phyloP scores from a whole-genome alignment of 768 basidiomycete genomes.

The Pulveroboletus ravenelii region DNA sequence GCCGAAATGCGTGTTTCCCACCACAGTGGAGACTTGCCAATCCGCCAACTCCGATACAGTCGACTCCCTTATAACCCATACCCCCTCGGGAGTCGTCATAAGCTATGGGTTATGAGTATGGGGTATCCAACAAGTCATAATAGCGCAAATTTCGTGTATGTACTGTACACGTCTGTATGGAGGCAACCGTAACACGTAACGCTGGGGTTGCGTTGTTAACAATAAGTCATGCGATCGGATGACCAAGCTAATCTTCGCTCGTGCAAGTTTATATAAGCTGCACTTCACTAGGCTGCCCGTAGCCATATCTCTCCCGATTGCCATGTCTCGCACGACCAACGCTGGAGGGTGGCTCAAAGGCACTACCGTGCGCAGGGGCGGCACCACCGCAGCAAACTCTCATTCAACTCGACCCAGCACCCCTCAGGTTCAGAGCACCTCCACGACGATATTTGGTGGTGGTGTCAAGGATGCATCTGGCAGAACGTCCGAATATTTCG shows the following conservation, averaged over 20 bases:
- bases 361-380: slow-evolving; percentile 69
- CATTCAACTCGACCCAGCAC: slow-evolving; percentile 57
- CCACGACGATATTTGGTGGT: slow-evolving; percentile 70
- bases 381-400: slow-evolving; percentile 36
- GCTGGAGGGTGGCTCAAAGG: slow-evolving; percentile 59
- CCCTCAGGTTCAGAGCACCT: slow-evolving; percentile 66
- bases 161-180: too few relatives aligned
- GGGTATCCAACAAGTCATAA: too few relatives aligned
- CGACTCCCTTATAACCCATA: too few relatives aligned
- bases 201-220: too few relatives aligned
- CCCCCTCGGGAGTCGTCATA: too few relatives aligned
- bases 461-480: slow-evolving; percentile 86
- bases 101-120: too few relatives aligned
- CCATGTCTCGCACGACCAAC: slow-evolving; percentile 31
- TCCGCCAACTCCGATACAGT: too few relatives aligned
- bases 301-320: neutral
- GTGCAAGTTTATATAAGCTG: slow-evolving; percentile 12
- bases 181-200: too few relatives aligned
- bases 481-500: slow-evolving; percentile 75
- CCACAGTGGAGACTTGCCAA: too few relatives aligned
- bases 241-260: neutral
- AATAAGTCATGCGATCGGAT: too few relatives aligned
- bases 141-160: too few relatives aligned
- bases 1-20: neutral
- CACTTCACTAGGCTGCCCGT: too few relatives aligned